Conservation (phyloP, 2,329 filamentous ascomycete species). For the Arthrinium puccinioides region DNA sequence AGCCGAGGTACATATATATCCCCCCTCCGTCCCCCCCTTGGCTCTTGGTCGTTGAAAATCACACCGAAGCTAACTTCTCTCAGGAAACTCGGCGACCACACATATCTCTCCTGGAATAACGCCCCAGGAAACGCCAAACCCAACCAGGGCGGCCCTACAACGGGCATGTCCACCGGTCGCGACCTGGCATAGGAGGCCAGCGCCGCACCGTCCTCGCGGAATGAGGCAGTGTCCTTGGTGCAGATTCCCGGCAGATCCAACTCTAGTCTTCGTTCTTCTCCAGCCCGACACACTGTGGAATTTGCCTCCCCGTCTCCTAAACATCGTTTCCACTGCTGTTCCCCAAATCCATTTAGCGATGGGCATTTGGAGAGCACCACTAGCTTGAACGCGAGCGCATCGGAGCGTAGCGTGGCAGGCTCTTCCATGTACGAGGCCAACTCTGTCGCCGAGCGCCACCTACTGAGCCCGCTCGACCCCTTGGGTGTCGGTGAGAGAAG, state of each 20-base stretch:
- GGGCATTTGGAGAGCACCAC: conserved; percentile 2
- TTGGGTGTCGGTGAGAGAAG: not conserved
- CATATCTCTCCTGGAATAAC: conserved; percentile 92
- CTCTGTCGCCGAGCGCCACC: conserved; percentile 1
- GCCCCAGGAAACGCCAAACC: conserved; percentile 30
- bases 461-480: not conserved
- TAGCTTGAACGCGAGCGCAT: conserved; percentile 3
- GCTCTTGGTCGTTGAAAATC: not conserved
- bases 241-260: not conserved
- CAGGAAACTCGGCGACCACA: conserved; percentile 96
- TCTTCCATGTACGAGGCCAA: conserved; percentile 3
- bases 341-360: not conserved
- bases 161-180: conserved; percentile 48
- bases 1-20: conserved; percentile 70
- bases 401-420: conserved; percentile 2
- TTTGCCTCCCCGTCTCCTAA: too few relatives aligned
- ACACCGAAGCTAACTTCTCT: conserved; percentile 1
- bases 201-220: conserved; percentile 2
- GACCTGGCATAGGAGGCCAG: conserved; percentile 30
- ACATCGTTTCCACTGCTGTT: not conserved
- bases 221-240: conserved; percentile 3
- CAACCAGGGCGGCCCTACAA: conserved; percentile 29
- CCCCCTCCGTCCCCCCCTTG: too few relatives aligned
- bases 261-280: too few relatives aligned
- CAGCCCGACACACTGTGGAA: too few relatives aligned